Evolutionary conservation across 495 filamentous ascomycete species (phyloP).

Genomic region (Trichoderma orchidacearum): DNA sequence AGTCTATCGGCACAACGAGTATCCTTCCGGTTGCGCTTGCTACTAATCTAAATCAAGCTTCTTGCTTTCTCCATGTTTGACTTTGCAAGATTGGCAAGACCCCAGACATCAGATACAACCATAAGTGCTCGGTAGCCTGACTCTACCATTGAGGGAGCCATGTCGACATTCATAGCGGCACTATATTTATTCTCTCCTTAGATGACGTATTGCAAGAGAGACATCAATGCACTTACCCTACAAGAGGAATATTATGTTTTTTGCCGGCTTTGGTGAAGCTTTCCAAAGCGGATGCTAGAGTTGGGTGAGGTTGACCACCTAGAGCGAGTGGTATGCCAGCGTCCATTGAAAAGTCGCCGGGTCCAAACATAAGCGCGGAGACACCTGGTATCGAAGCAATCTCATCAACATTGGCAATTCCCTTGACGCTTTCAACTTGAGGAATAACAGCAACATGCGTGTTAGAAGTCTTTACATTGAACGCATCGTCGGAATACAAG

Average conservation of each 20-base stretch:
- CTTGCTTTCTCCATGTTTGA: not conserved
- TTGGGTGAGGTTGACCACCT: not conserved
- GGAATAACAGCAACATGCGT: conserved; percentile 22
- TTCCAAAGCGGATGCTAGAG: not conserved
- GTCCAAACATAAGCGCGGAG: conserved; percentile 28
- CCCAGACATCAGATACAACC: not conserved
- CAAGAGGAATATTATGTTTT: not conserved
- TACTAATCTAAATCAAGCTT: too few relatives aligned
- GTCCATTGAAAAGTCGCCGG: not conserved
- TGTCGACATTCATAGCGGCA: not conserved
- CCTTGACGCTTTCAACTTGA: conserved; percentile 34
- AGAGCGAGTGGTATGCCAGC: not conserved
- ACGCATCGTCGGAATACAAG: conserved; percentile 8
- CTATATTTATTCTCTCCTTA: not conserved
- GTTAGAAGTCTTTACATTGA: conserved; percentile 24
- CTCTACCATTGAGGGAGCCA: not conserved
- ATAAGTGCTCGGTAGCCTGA: not conserved
- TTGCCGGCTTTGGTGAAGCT: not conserved
- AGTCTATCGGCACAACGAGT: too few relatives aligned
- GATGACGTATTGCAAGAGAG: too few relatives aligned
- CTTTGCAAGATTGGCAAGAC: not conserved
- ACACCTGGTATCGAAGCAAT: conserved; percentile 32
- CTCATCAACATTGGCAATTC: conserved; percentile 34
- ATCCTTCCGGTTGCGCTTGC: too few relatives aligned
- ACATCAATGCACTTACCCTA: not conserved